Evolutionary conservation across 1,284 basidiomycete species (phyloP).

Genomic region (Leccinum huronense): DNA sequence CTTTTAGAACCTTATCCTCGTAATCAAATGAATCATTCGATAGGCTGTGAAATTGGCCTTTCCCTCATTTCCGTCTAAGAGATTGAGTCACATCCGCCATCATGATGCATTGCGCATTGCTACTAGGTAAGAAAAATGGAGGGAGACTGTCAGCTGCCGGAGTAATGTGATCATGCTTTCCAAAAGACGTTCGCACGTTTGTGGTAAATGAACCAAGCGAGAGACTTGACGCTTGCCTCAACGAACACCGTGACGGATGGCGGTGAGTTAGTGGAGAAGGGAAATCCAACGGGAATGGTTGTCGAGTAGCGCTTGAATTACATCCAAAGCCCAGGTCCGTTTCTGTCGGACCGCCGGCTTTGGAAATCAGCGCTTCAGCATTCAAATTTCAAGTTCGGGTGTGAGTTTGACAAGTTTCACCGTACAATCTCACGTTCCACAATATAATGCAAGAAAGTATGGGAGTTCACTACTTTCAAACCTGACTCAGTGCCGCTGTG

Average conservation of each 20-base stretch:
- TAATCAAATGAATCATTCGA: no score
- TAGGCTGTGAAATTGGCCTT: slow-evolving; percentile 15
- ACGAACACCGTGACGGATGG: slow-evolving; percentile 21
- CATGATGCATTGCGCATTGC: slow-evolving; percentile 52
- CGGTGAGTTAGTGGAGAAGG: slow-evolving; percentile 31
- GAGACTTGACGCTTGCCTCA: slow-evolving; percentile 50
- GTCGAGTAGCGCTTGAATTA: slow-evolving; percentile 54
- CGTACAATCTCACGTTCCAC: no score
- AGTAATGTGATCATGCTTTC: slow-evolving; percentile 57
- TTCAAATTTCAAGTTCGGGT: no score
- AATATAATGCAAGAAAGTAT: no score
- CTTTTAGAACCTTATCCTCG: no score
- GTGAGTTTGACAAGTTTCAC: no score
- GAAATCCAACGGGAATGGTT: slow-evolving; percentile 38
- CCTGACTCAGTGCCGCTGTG: no score
- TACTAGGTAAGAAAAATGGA: slow-evolving; percentile 58
- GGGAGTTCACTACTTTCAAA: no score
- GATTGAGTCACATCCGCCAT: slow-evolving; percentile 48
- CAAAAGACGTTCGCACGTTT: slow-evolving; percentile 58
- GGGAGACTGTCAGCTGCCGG: slow-evolving; percentile 50
- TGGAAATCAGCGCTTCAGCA: no score
- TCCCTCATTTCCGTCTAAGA: slow-evolving; percentile 35
- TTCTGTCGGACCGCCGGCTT: no score
- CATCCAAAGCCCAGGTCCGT: slow-evolving; percentile 59
- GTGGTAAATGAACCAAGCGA: slow-evolving; percentile 59